Base-by-base conservation (phyloP, 1,139 yeast genomes). In the Suhomyces chickasaworum region DNA sequence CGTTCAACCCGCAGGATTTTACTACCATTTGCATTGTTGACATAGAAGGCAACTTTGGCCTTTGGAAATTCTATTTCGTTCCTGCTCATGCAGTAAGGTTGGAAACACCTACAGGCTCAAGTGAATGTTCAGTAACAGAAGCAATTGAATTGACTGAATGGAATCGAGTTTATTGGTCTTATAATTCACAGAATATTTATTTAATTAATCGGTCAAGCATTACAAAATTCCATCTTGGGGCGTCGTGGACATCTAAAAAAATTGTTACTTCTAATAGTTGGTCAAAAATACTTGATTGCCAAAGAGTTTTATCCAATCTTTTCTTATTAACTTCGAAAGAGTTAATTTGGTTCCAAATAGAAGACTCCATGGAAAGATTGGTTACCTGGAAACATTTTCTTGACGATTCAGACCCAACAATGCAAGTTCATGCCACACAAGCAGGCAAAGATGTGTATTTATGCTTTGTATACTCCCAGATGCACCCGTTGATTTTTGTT, bases 321-420 rank as follows among this genome's bases (percentile, higher is more conserved):
- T 71, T 83, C 32, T 50, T 84, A 10, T 61, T 85, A 15, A 84
- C 91, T 0, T 75, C 88, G 1, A 80, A 75, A 51, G 93, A 86
- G 58, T 48, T 85, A 10, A 77, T 83, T 1, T 64, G 85, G 68
- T 56, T 81, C 13, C 66, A 68, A 40, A 52, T 71, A 1, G 43
- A 59, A 2, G 50, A 54, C 0, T 44, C 51, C 2, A 53, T 69
- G 3, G 64, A 64, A 33, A 70, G 86, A 48, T 50, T 80, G 7
- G 56, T 88, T 2, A 78, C 90, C 0, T 85, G 91, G 89, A 84
- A 83, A 49, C 96, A 89, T 61, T 77, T 69, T 50, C 64, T 85
- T 38, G 73, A 75, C 38, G 73, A 77, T 9, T 49, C 60, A 0
- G 96, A 89, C 54, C 78, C 80, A 1, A 76, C 90, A 0, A 55